Conservation (phyloP, 1,139 yeast species). For the Pichia kudriavzevii region DNA sequence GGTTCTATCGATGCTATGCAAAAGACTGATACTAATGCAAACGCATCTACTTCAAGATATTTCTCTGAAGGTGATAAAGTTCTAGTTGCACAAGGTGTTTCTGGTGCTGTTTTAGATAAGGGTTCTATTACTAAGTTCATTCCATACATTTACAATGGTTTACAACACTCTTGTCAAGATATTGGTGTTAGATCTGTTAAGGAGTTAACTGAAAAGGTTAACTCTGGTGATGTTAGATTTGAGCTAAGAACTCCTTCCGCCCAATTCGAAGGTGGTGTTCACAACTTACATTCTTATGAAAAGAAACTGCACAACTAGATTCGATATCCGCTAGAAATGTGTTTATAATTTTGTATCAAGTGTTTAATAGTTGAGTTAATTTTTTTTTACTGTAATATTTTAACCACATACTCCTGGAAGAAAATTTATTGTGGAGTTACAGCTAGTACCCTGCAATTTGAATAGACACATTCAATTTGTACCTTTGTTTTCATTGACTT, state of each 20-base stretch:
- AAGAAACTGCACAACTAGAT: conserved; percentile 84
- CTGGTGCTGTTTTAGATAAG: conserved; percentile 94
- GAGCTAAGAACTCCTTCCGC: conserved; percentile 98
- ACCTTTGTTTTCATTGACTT: background rate
- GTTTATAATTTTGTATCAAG: conserved; percentile 1
- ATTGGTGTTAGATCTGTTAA: conserved; percentile 73
- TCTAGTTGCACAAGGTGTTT: conserved; percentile 97
- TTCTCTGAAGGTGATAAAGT: conserved; percentile 94
- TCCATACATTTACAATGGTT: conserved; percentile 90
- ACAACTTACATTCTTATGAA: conserved; percentile 93
- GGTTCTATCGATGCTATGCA: conserved; percentile 99
- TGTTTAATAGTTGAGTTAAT: background rate
- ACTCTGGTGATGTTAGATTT: conserved; percentile 71
- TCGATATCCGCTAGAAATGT: no score
- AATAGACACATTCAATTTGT: no score
- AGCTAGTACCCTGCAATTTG: no score
- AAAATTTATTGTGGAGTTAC: conserved; percentile 2
- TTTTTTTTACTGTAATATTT: conserved; percentile 1
- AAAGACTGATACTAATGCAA: conserved; percentile 79
- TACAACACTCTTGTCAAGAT: conserved; percentile 98
- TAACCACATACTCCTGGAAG: background rate
- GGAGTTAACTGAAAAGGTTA: conserved; percentile 59
- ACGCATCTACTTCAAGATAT: conserved; percentile 97
- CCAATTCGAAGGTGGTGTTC: conserved; percentile 98
- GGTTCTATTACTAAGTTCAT: conserved; percentile 91